phyloP scores from a whole-genome alignment of 1,284 basidiomycete species.

The Mycena citricolor region DNA sequence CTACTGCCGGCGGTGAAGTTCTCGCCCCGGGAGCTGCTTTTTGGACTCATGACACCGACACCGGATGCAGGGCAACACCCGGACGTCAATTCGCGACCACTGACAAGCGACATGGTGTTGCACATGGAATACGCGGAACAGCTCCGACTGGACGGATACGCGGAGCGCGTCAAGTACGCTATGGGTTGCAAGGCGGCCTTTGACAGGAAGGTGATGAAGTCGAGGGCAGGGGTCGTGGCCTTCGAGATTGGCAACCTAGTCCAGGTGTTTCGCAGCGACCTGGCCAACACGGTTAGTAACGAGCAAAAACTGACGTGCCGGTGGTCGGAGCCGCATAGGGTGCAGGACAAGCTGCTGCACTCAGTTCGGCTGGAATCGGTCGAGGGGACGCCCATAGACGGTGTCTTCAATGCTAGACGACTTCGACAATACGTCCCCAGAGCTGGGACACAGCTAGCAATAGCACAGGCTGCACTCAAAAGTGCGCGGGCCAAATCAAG shows the following conservation, averaged over 20 bases:
- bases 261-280: conserved; percentile 30
- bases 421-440: conserved; percentile 5
- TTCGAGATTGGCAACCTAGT: conserved; percentile 32
- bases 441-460: conserved; percentile 5
- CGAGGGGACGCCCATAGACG: conserved; percentile 2
- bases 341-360: conserved; percentile 1
- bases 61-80: neutral
- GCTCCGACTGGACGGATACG: conserved; percentile 31
- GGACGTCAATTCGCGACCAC: neutral
- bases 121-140: conserved; percentile 22
- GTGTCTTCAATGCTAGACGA: conserved; percentile 11
- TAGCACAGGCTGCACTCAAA: conserved; percentile 6
- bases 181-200: conserved; percentile 28
- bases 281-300: conserved; percentile 30
- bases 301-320: conserved; percentile 26
- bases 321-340: conserved; percentile 13
- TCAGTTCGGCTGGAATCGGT: conserved; percentile 11
- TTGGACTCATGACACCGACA: conserved; percentile 25
- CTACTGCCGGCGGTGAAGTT: conserved; percentile 22
- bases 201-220: conserved; percentile 23
- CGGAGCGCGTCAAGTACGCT: conserved; percentile 24
- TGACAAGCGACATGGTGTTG: neutral
- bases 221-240: conserved; percentile 22
- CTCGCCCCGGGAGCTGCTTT: conserved; percentile 23
- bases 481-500: too few relatives aligned